These are phyloP conservation scores for Podaxis rugospora DNA, from an alignment of 768 basidiomycete species.

Conservation along the genomic window DNA sequence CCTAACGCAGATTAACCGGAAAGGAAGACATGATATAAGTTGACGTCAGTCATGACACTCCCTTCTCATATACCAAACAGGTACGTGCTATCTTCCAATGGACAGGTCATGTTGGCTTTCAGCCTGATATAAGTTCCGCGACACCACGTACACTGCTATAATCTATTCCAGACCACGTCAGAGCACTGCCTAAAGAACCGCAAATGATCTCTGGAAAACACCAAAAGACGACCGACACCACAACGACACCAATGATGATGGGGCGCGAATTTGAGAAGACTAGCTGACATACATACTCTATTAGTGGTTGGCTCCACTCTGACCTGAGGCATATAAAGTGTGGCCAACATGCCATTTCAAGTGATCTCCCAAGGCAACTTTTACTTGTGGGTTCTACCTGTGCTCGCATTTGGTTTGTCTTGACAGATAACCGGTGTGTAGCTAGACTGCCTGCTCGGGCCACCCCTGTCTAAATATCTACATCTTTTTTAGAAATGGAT, in stretches of 20 bases:
- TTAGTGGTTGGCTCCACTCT: neutral
- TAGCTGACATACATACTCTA: neutral
- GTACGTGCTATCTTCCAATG: neutral
- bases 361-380: neutral
- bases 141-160: too few species aligned
- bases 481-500: neutral
- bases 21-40: neutral
- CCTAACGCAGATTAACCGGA: neutral
- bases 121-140: too few species aligned
- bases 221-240: neutral
- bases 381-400: neutral
- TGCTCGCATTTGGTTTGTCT: neutral
- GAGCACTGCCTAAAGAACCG: neutral
- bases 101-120: neutral
- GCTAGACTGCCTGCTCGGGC: neutral
- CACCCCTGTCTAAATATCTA: neutral
- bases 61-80: neutral
- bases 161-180: neutral
- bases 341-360: neutral
- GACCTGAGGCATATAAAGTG: neutral
- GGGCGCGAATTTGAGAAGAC: neutral
- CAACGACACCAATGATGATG: neutral
- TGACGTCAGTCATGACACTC: slow-evolving; percentile 2
- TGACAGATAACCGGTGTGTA: neutral
- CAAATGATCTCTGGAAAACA: neutral